phyloP scores from a whole-genome alignment of 192 early-diverging fungal species.

The Podila epigama region DNA sequence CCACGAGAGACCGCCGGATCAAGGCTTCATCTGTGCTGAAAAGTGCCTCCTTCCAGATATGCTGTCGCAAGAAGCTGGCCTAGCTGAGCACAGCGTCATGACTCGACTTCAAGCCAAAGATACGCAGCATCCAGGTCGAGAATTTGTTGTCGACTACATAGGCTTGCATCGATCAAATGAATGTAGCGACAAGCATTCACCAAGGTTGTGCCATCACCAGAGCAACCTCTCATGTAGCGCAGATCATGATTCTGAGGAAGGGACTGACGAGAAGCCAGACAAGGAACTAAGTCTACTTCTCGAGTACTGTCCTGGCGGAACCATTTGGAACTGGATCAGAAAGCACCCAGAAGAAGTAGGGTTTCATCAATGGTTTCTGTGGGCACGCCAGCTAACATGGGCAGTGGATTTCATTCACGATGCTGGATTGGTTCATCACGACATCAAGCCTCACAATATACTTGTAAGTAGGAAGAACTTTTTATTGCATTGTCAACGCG shows the following conservation, averaged over 20 bases:
- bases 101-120: slow-evolving; percentile 10
- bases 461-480: slow-evolving; percentile 39
- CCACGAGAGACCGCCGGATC: slow-evolving; percentile 5
- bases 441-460: slow-evolving; percentile 70
- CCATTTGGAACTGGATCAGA: slow-evolving; percentile 65
- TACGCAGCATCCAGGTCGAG: slow-evolving; percentile 22
- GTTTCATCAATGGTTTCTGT: slow-evolving; percentile 53
- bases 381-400: slow-evolving; percentile 61
- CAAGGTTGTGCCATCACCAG: neutral
- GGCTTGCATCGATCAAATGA: slow-evolving; percentile 22
- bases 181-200: neutral
- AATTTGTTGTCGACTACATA: slow-evolving; percentile 21
- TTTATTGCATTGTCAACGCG: too few relatives aligned
- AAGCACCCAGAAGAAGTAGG: slow-evolving; percentile 46
- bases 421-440: slow-evolving; percentile 62
- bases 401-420: slow-evolving; percentile 60
- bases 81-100: slow-evolving; percentile 27
- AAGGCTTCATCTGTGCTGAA: slow-evolving; percentile 31
- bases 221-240: neutral
- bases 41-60: slow-evolving; percentile 30
- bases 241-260: neutral
- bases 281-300: slow-evolving; percentile 59
- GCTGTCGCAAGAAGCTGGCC: slow-evolving; percentile 32
- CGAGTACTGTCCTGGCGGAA: slow-evolving; percentile 62
- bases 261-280: neutral